Evolutionary conservation across 805 yeast species (phyloP).

Genomic region (Candida awuae): DNA sequence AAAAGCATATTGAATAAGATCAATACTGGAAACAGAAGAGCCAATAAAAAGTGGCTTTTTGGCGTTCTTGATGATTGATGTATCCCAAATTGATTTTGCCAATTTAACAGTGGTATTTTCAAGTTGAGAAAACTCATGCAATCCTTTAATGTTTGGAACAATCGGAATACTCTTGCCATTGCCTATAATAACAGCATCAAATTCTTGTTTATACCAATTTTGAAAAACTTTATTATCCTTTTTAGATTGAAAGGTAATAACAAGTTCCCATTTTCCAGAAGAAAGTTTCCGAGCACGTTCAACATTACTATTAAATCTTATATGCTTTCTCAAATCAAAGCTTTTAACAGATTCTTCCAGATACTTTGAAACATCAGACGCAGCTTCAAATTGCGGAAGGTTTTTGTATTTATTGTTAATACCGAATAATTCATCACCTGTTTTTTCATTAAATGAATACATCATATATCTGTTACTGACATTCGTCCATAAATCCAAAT

Average conservation of each 20-base stretch:
- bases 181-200: constrained; percentile 58
- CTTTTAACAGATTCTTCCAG: constrained; percentile 17
- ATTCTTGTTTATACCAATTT: constrained; percentile 38
- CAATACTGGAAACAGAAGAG: constrained; percentile 33
- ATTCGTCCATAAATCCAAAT: constrained; percentile 34
- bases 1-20: constrained; percentile 32
- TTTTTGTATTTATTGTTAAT: constrained; percentile 10
- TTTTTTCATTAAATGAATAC: constrained; percentile 29
- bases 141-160: constrained; percentile 38
- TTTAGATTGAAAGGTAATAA: constrained; percentile 11
- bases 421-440: constrained; percentile 6
- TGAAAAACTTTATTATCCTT: constrained; percentile 9
- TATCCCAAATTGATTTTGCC: constrained; percentile 44
- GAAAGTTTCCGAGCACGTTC: constrained; percentile 28
- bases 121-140: constrained; percentile 31
- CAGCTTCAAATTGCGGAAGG: constrained; percentile 20
- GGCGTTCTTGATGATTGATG: constrained; percentile 32
- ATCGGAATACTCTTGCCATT: constrained; percentile 56
- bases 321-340: constrained; percentile 25
- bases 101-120: constrained; percentile 39
- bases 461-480: constrained; percentile 33
- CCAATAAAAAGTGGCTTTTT: constrained; percentile 39
- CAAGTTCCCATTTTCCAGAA: constrained; percentile 32
- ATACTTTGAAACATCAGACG: constrained; percentile 20
- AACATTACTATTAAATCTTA: constrained; percentile 36